Evolutionary conservation across 441 rosid genomes (phyloP), one percentile per base, ranked within the genome.

Genomic region (Populus hybrid): DNA sequence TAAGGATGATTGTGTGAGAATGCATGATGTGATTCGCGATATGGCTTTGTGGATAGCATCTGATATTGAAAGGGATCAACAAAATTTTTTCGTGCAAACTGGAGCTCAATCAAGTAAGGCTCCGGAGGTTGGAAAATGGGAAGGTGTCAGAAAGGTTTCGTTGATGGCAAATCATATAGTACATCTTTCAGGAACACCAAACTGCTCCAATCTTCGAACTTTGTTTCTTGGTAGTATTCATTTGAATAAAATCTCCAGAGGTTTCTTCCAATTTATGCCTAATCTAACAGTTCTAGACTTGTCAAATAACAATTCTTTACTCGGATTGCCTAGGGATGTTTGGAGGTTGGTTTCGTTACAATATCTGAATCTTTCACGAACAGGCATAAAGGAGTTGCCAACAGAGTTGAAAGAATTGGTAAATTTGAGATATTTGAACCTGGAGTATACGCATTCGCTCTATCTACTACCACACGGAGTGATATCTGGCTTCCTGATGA

Each of bases 21-120:
- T 83, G 82, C 84, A 78, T 56, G 84, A 83, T 40, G n/a, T 81
- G 31, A 73, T 83, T 11, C 76, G 78, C 0, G 82, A 80, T 16
- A 75, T 40, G 50, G 50, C 50, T 40, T 40, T 40, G 50, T 40
- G 83, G 83, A 21, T 80, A n/a, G 77, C 79, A 1, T 4, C 31
- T n/a, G 68, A 80, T 4, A 14, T 7, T 40, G 66, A 50, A 1
- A 5, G 40, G 26, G 14, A 20, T 20, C 21, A 59, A 21, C 59
- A 59, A 6, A 69, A 65, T 0, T 6, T 64, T 68, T 24, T 74
- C 6, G 75, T 75, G 29, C 45, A 36, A 50, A 50, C 23, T 9
- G 71, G 68, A 10, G 40, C 33, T 70, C 50, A 23, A 35, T 23
- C 56, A 35, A 33, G 1, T 1, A 38, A 53, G 61, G 69, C 69